Evolutionary conservation across 345 rosid species (phyloP).

Genomic region (Hibiscus syriacus): DNA sequence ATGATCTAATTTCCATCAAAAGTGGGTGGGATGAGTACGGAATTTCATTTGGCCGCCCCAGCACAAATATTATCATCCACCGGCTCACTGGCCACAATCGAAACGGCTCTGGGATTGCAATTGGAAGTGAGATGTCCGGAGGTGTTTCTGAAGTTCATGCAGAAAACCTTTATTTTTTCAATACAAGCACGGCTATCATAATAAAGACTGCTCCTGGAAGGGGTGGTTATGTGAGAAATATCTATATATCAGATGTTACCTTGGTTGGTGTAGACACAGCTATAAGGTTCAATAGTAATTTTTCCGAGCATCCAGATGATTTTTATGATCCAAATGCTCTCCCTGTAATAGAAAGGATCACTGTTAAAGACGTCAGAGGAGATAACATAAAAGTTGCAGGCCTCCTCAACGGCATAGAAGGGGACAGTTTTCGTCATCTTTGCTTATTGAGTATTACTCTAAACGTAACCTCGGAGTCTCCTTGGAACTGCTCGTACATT

Average conservation of each 20-base stretch:
- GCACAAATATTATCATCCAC: conserved; percentile 63
- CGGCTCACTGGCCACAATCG: conserved; percentile 62
- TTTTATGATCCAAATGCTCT: conserved; percentile 59
- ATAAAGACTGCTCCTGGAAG: conserved; percentile 91
- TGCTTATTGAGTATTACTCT: conserved; percentile 69
- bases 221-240: conserved; percentile 85
- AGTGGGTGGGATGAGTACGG: conserved; percentile 99
- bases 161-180: conserved; percentile 47
- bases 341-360: conserved; percentile 57
- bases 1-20: conserved; percentile 81
- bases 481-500: conserved; percentile 76
- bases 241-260: conserved; percentile 52
- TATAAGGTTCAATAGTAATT: conserved; percentile 58
- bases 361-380: conserved; percentile 62
- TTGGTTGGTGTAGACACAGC: conserved; percentile 52
- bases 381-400: conserved; percentile 61
- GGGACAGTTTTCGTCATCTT: conserved; percentile 52
- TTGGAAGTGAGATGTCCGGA: conserved; percentile 99
- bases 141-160: conserved; percentile 79
- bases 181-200: conserved; percentile 57
- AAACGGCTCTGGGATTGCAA: conserved; percentile 69
- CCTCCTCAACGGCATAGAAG: conserved; percentile 74
- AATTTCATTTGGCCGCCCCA: conserved; percentile 63
- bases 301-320: conserved; percentile 89
- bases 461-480: conserved; percentile 31